phyloP scores from a whole-genome alignment of 1,284 basidiomycete species.

The Ganoderma sp. region DNA sequence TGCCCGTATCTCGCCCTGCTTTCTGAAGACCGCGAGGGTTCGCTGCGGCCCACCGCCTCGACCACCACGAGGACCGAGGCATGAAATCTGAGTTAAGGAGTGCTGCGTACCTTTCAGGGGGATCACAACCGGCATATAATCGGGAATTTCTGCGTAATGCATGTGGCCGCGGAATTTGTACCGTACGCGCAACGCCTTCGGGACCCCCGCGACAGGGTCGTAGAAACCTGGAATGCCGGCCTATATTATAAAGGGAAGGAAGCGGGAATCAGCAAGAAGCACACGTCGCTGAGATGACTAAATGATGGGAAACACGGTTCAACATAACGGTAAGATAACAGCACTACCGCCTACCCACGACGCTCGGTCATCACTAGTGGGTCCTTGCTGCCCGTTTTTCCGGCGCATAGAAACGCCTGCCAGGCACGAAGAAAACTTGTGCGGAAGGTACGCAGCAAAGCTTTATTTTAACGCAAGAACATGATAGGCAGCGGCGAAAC shows the following conservation, averaged over 20 bases:
- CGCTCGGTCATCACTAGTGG: conserved; percentile 7
- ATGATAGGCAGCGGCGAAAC: conserved; percentile 10
- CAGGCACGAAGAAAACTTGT: neutral
- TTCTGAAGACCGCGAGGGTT: neutral
- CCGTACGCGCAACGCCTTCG: conserved; percentile 71
- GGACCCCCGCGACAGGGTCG: conserved; percentile 72
- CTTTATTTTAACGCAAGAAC: neutral
- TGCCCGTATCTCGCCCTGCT: neutral
- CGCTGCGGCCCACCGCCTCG: conserved; percentile 13
- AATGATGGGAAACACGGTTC: conserved; percentile 5
- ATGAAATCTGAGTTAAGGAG: neutral
- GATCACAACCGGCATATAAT: conserved; percentile 71
- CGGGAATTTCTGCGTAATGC: conserved; percentile 81
- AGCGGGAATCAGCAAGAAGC: conserved; percentile 9
- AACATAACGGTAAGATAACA: conserved; percentile 22
- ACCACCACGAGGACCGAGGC: conserved; percentile 17
- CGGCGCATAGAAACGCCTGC: conserved; percentile 6
- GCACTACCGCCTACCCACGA: conserved; percentile 20
- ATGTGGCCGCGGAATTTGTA: conserved; percentile 78
- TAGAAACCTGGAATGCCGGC: conserved; percentile 75
- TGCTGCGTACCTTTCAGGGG: conserved; percentile 72
- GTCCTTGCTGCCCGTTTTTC: neutral
- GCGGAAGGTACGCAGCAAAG: neutral
- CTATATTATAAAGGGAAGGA: conserved; percentile 43
- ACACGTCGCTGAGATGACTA: neutral